Conservation (phyloP, 2,329 filamentous ascomycete genomes). For the Anthostomella pinea region DNA sequence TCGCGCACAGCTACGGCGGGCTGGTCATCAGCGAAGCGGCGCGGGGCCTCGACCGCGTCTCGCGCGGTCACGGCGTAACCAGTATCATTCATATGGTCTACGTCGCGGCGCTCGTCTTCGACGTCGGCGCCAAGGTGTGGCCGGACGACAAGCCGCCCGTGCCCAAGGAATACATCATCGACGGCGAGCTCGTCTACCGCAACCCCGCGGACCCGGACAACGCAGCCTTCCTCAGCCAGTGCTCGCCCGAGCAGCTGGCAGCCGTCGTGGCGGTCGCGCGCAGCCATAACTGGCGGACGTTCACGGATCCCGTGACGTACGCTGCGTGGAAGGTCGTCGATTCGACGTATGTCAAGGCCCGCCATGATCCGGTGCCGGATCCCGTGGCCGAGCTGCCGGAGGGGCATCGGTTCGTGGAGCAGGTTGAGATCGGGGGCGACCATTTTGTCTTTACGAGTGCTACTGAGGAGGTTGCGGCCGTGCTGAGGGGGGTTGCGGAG, state of each 20-base stretch:
- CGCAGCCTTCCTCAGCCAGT: conserved; percentile 6
- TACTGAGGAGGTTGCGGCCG: conserved; percentile 9
- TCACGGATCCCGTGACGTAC: conserved; percentile 10
- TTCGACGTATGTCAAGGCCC: conserved; percentile 12
- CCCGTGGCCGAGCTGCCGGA: conserved; percentile 11
- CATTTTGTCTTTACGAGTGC: conserved; percentile 16
- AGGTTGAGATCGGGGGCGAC: conserved; percentile 13
- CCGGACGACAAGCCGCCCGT: conserved; percentile 6
- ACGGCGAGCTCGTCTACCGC: conserved; percentile 13
- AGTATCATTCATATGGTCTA: conserved; percentile 18
- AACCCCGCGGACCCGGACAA: conserved; percentile 3
- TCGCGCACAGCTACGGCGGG: conserved; percentile 21
- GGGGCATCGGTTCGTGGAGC: conserved; percentile 16
- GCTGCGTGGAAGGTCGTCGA: conserved; percentile 15
- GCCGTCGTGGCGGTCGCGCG: conserved; percentile 5
- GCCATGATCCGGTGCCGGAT: conserved; percentile 12
- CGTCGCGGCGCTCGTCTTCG: conserved; percentile 16
- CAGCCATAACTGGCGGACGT: conserved; percentile 12
- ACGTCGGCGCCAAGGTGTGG: conserved; percentile 17
- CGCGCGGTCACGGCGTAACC: conserved; percentile 9
- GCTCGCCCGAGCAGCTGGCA: conserved; percentile 7
- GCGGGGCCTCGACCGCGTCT: conserved; percentile 13
- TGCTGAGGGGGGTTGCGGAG: conserved; percentile 9
- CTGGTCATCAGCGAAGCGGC: conserved; percentile 19
- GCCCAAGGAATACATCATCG: conserved; percentile 2